Evolutionary conservation across 208 protist species (phyloP).

Genomic region (Leishmania lainsoni): DNA sequence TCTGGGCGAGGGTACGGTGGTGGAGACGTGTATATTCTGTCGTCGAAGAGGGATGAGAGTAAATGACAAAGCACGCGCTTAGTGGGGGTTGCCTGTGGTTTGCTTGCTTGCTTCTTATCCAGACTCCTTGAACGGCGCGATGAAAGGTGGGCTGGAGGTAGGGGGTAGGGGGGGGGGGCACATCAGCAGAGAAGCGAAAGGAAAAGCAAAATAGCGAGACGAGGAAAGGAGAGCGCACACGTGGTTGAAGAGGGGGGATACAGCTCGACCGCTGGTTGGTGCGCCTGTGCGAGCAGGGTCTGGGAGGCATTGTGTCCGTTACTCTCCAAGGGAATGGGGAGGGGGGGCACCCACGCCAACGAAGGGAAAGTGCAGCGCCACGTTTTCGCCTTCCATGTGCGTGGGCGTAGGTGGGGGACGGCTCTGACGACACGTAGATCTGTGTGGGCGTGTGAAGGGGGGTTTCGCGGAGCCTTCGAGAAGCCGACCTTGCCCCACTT

Average conservation of each 20-base stretch:
- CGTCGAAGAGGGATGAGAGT: constrained; percentile 11
- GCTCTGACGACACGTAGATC: background rate
- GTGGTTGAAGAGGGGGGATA: background rate
- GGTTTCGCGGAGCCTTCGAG: background rate
- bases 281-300: background rate
- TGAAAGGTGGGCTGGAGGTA: background rate
- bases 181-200: background rate
- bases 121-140: background rate
- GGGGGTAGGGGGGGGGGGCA: background rate
- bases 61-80: background rate
- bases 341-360: background rate
- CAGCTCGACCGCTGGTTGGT: background rate
- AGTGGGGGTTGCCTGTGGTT: background rate
- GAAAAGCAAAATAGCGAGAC: background rate
- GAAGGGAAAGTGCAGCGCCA: background rate
- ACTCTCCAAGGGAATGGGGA: background rate
- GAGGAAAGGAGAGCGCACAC: background rate
- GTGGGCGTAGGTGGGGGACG: background rate
- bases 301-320: background rate
- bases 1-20: background rate
- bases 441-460: background rate
- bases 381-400: background rate
- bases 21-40: background rate
- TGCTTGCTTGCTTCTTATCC: background rate
- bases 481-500: background rate